Conservation (phyloP, 208 protist species). For the Crithidia brevicula region DNA sequence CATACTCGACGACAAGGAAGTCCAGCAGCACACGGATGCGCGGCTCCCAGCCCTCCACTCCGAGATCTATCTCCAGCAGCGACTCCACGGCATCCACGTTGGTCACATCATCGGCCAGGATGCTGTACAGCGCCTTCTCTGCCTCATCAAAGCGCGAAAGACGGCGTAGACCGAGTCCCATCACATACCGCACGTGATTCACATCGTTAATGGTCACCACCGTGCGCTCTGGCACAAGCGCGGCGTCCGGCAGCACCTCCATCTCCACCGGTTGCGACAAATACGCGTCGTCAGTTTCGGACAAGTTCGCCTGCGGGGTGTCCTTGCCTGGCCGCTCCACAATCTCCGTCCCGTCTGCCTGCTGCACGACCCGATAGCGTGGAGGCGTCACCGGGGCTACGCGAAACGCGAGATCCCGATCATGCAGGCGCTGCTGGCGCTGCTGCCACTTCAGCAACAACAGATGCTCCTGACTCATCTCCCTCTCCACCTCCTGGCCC, state of each 20-base stretch:
- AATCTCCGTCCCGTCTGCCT: slow-evolving; percentile 35
- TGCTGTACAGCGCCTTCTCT: slow-evolving; percentile 45
- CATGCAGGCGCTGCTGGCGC: slow-evolving; percentile 34
- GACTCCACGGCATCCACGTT: slow-evolving; percentile 77
- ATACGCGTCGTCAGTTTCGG: slow-evolving; percentile 26
- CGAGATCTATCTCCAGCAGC: slow-evolving; percentile 76
- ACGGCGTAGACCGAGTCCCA: slow-evolving; percentile 58
- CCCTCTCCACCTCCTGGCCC: slow-evolving; percentile 50
- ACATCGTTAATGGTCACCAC: slow-evolving; percentile 54
- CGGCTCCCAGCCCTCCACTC: slow-evolving; percentile 39
- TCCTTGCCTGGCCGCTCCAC: slow-evolving; percentile 23
- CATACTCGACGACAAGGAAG: slow-evolving; percentile 38
- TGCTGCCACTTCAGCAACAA: slow-evolving; percentile 44
- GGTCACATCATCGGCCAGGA: slow-evolving; percentile 47
- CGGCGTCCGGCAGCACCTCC: slow-evolving; percentile 26
- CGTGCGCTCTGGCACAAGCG: slow-evolving; percentile 20
- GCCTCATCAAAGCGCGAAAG: slow-evolving; percentile 49
- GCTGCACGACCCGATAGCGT: slow-evolving; percentile 23
- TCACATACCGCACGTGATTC: slow-evolving; percentile 75
- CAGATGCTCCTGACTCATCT: slow-evolving; percentile 29
- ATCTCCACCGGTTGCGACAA: slow-evolving; percentile 30
- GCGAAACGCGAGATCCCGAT: slow-evolving; percentile 26
- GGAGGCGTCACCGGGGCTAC: not conserved
- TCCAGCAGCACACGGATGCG: slow-evolving; percentile 61
- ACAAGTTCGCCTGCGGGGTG: not conserved